Base-by-base conservation (phyloP, 2,329 filamentous ascomycete genomes). In the Tolypocladium cylindrosporum region DNA sequence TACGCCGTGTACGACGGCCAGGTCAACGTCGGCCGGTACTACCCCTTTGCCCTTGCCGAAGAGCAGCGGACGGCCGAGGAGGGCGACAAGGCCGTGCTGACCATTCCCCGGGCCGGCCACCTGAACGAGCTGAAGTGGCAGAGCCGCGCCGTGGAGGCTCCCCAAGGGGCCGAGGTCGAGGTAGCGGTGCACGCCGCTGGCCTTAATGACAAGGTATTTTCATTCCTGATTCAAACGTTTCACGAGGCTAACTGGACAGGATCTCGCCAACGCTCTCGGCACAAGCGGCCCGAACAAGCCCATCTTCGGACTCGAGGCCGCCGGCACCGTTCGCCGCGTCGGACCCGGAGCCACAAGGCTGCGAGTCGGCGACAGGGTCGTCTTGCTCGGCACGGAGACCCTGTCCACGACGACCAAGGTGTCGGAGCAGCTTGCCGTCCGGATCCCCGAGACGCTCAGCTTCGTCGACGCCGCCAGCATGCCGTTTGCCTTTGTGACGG, bases 141-240 rank as follows among this genome's bases (percentile, higher is more conserved):
- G 5, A 24, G 24, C 7, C 27, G 34, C 14, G 36, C 24, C 21
- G 24, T 10, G 14, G 16, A n/a, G 4, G 14, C n/a, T 1, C 51
- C 56, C 2, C 36, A 37, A 7, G 39, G 39, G 0, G 62, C 66
- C 45, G 61, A 68, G 21, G 64, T 77, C 6, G 71, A 75, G 55
- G 67, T 77, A 9, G 62, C 71, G 45, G 55, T 67, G 1, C 62
- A 65, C 45, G 67, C 71, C 0, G 62, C 63, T 13, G 74, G 72
- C 2, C 27, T 77, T 4, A 75, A 74, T 57, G 75, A 63, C 42
- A 45, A 41, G 31, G 55, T 53, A 3, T 27, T 1, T 27, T 27
- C 24, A 3, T 27, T 27, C 24, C 3, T 27, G 24, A 27, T 27
- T 27, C 24, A 3, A 27, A 27, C 3, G 3, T 27, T 27, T 27